phyloP scores from a whole-genome alignment of 2,329 filamentous ascomycete genomes.

The Ophiostoma quercus region DNA sequence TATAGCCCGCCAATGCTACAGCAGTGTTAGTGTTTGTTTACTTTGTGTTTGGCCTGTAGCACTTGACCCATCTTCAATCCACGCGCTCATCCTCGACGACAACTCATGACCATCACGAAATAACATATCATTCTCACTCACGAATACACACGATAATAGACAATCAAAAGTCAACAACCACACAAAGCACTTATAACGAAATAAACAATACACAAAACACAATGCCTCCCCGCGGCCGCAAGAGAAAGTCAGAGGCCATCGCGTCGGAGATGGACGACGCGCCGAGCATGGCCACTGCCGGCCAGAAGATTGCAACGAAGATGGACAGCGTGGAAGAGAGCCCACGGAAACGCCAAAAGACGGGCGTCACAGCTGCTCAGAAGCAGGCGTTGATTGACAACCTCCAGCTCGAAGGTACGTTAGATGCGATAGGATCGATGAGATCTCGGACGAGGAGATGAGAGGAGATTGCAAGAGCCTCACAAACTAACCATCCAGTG shows the following conservation, averaged over 20 bases:
- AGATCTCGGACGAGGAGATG: background rate
- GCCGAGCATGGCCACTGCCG: slow-evolving; percentile 23
- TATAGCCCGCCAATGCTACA: background rate
- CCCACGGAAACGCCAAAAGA: slow-evolving; percentile 57
- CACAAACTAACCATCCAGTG: slow-evolving; percentile 47
- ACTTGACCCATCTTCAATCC: background rate
- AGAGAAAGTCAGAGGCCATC: slow-evolving; percentile 42
- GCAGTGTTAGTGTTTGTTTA: slow-evolving; percentile 26
- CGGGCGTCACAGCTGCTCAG: slow-evolving; percentile 61
- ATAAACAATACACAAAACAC: slow-evolving; percentile 24
- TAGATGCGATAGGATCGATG: background rate
- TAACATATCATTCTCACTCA: background rate
- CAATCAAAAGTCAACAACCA: too few species aligned
- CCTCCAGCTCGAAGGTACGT: slow-evolving; percentile 72
- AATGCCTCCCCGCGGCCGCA: slow-evolving; percentile 45
- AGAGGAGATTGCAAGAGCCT: background rate
- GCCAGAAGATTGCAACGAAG: slow-evolving; percentile 35
- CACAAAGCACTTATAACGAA: background rate
- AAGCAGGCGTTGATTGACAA: slow-evolving; percentile 88
- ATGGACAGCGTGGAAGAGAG: slow-evolving; percentile 42
- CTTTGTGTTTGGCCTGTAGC: slow-evolving; percentile 15
- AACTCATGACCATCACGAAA: background rate
- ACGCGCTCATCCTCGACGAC: background rate
- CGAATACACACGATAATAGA: background rate
- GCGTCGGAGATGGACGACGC: slow-evolving; percentile 31